phyloP scores from a whole-genome alignment of 2,329 filamentous ascomycete genomes.

The Knufia petricola region DNA sequence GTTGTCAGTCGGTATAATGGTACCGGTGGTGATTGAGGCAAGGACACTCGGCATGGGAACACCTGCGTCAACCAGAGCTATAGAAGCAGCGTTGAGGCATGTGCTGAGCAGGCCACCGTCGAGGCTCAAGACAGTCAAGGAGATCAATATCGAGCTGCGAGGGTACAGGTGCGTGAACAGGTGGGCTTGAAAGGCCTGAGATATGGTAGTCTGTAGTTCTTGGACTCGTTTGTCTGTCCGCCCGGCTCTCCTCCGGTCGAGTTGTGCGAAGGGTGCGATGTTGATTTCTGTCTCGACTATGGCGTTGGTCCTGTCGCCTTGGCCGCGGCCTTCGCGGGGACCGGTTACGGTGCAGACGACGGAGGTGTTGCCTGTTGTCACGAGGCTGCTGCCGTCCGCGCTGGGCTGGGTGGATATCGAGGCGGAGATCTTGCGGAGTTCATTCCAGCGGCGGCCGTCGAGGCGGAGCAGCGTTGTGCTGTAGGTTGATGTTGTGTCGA shows the following conservation, averaged over 20 bases:
- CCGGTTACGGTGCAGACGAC: slow-evolving; percentile 88
- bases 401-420: slow-evolving; percentile 88
- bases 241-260: slow-evolving; percentile 19
- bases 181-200: slow-evolving; percentile 63
- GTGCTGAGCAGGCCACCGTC: slow-evolving; percentile 86
- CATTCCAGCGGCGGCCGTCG: slow-evolving; percentile 89
- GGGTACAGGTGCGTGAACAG: slow-evolving; percentile 84
- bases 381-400: slow-evolving; percentile 84
- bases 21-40: slow-evolving; percentile 76
- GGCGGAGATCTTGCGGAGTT: slow-evolving; percentile 77
- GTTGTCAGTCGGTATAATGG: slow-evolving; percentile 29
- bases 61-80: slow-evolving; percentile 88
- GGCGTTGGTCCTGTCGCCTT: slow-evolving; percentile 22
- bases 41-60: slow-evolving; percentile 93
- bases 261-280: slow-evolving; percentile 22
- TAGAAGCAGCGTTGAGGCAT: slow-evolving; percentile 79
- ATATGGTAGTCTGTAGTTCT: slow-evolving; percentile 71
- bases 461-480: slow-evolving; percentile 72
- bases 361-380: slow-evolving; percentile 96
- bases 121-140: slow-evolving; percentile 76
- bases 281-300: slow-evolving; percentile 22
- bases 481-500: slow-evolving; percentile 89
- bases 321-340: slow-evolving; percentile 56
- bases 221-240: slow-evolving; percentile 28
- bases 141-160: slow-evolving; percentile 72